Percentiles rank a stretch among this genome's conserved stretches.
Evolutionary conservation across 2,329 filamentous ascomycete species (phyloP).

Genomic region (Nectriaceae sp.): DNA sequence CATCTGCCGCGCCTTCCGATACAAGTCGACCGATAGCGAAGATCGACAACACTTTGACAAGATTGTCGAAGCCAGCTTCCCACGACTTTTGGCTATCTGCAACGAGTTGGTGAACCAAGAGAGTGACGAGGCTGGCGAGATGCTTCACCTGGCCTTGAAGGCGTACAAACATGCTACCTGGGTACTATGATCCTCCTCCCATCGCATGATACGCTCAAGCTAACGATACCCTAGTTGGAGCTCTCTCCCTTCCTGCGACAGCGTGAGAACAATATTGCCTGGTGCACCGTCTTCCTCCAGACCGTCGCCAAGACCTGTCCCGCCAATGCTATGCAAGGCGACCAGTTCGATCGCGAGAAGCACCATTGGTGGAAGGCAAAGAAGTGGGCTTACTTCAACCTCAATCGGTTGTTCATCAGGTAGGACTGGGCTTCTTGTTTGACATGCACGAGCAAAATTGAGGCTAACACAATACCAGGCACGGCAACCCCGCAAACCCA

Average conservation of each 20-base stretch:
- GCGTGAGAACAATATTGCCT: conserved; percentile 83
- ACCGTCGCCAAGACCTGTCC: conserved; percentile 86
- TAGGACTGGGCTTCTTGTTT: conserved; percentile 40
- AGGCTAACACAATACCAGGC: conserved; percentile 52
- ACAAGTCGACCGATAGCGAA: conserved; percentile 79
- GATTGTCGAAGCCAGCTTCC: conserved; percentile 90
- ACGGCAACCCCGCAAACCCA: conserved; percentile 81
- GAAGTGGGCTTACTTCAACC: conserved; percentile 98
- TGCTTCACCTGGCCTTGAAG: conserved; percentile 93
- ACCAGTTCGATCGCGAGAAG: conserved; percentile 80
- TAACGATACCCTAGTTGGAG: conserved; percentile 68
- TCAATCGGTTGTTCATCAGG: conserved; percentile 94
- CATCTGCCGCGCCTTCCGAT: conserved; percentile 93
- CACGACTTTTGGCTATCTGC: conserved; percentile 82
- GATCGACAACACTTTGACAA: conserved; percentile 85
- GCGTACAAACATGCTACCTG: conserved; percentile 98
- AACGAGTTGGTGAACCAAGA: conserved; percentile 87
- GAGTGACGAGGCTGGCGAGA: conserved; percentile 92
- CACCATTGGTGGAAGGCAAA: conserved; percentile 99
- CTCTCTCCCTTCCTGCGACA: conserved; percentile 76
- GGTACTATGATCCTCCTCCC: conserved; percentile 47
- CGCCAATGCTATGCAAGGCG: conserved; percentile 79
- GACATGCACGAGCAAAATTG: not conserved
- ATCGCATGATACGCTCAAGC: not conserved
- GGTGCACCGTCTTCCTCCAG: conserved; percentile 93